Evolutionary conservation across 2,329 filamentous ascomycete genomes (phyloP).

Genomic region (Fusarium avenaceum): DNA sequence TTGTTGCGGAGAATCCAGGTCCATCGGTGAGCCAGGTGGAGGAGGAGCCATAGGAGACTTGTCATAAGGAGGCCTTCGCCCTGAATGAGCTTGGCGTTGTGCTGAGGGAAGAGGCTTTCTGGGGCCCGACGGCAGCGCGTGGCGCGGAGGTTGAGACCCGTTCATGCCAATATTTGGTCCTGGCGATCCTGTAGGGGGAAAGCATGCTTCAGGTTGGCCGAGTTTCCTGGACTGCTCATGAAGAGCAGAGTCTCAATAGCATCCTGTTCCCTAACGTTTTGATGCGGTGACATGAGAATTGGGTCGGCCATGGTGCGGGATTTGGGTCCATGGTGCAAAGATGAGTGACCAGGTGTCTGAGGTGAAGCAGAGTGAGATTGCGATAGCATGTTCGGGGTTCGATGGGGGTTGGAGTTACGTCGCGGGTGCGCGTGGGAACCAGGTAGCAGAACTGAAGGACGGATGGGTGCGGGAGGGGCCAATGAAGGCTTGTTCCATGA

Average conservation of each 20-base stretch:
- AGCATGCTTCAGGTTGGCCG: conserved; percentile 70
- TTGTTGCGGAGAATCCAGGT: conserved; percentile 57
- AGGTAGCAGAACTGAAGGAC: conserved; percentile 59
- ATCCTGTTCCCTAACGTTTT: conserved; percentile 80
- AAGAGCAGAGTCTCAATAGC: conserved; percentile 85
- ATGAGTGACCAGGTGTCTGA: conserved; percentile 58
- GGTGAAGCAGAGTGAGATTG: conserved; percentile 64
- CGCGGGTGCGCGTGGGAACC: conserved; percentile 58
- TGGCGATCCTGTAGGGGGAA: conserved; percentile 61
- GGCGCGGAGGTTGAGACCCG: conserved; percentile 44
- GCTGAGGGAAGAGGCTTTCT: conserved; percentile 66
- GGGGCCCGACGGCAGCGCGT: conserved; percentile 62
- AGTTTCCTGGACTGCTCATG: conserved; percentile 84
- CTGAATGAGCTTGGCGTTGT: conserved; percentile 58
- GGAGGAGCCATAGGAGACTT: conserved; percentile 57
- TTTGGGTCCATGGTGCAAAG: conserved; percentile 50
- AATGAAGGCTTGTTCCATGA: conserved; percentile 57
- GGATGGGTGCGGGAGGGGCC: conserved; percentile 68
- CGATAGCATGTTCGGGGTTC: conserved; percentile 65
- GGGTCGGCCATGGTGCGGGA: conserved; percentile 60
- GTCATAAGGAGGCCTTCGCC: conserved; percentile 64
- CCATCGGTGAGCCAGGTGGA: conserved; percentile 62
- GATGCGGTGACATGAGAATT: conserved; percentile 74
- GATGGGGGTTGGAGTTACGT: conserved; percentile 64
- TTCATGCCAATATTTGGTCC: conserved; percentile 42